phyloP scores from a whole-genome alignment of 2,329 filamentous ascomycete genomes.

The Lachnellula hyalina region DNA sequence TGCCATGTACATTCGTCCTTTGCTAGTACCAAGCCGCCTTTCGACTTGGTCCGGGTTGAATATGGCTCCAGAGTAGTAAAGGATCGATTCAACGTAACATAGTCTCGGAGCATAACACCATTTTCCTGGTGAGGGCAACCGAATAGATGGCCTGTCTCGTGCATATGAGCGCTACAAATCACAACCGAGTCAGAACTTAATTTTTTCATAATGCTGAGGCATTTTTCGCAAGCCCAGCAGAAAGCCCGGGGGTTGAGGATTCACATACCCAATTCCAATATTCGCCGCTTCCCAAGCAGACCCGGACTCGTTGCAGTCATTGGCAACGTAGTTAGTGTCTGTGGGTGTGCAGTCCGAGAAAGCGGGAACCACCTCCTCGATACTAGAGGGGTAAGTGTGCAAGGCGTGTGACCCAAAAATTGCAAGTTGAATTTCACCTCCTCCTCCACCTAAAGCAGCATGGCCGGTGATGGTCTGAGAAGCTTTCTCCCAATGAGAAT shows the following conservation, averaged over 20 bases:
- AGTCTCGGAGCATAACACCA: slow-evolving; percentile 90
- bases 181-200: background rate
- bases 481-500: slow-evolving; percentile 78
- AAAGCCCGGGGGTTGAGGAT: no score
- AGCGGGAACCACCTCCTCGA: slow-evolving; percentile 85
- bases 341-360: slow-evolving; percentile 89
- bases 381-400: slow-evolving; percentile 81
- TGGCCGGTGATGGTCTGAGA: slow-evolving; percentile 70
- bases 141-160: slow-evolving; percentile 85
- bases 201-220: background rate
- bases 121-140: slow-evolving; percentile 85
- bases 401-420: slow-evolving; percentile 91
- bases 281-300: slow-evolving; percentile 96
- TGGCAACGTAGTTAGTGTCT: slow-evolving; percentile 72
- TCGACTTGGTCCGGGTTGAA: slow-evolving; percentile 79
- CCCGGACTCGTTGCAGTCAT: slow-evolving; percentile 80
- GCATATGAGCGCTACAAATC: slow-evolving; percentile 61
- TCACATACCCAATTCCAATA: slow-evolving; percentile 67
- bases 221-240: no score
- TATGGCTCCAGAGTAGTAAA: slow-evolving; percentile 80
- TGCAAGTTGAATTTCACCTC: slow-evolving; percentile 71
- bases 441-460: slow-evolving; percentile 74
- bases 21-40: slow-evolving; percentile 67
- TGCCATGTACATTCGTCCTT: slow-evolving; percentile 91
- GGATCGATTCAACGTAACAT: slow-evolving; percentile 75